Evolutionary conservation across 2,329 filamentous ascomycete species (phyloP).

Genomic region (Xylaria sp.): DNA sequence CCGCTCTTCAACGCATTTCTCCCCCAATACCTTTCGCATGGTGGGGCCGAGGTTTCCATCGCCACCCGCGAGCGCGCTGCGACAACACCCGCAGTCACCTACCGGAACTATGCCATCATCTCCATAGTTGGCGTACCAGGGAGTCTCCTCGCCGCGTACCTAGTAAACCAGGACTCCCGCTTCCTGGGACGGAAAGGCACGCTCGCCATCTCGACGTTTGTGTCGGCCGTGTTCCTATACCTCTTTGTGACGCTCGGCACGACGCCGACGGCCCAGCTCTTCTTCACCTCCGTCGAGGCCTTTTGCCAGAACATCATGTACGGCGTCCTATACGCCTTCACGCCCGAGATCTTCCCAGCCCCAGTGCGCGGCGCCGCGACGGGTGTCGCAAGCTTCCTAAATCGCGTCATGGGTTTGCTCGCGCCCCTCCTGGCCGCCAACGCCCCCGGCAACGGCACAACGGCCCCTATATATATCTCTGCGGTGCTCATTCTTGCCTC

Average conservation of each 20-base stretch:
- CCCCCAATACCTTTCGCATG: constrained; percentile 82
- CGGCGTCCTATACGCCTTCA: constrained; percentile 80
- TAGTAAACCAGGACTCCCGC: constrained; percentile 73
- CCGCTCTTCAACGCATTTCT: constrained; percentile 91
- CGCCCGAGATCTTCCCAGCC: constrained; percentile 80
- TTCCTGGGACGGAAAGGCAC: constrained; percentile 77
- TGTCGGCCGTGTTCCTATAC: constrained; percentile 76
- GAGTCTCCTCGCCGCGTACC: constrained; percentile 77
- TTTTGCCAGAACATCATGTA: constrained; percentile 83
- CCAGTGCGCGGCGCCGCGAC: constrained; percentile 77
- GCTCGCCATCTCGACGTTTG: constrained; percentile 73
- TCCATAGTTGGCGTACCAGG: constrained; percentile 81
- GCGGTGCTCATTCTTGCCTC: constrained; percentile 67
- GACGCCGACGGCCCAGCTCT: constrained; percentile 68
- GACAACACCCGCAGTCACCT: constrained; percentile 61
- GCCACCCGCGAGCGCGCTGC: constrained; percentile 42
- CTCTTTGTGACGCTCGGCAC: constrained; percentile 71
- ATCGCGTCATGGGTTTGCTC: constrained; percentile 73
- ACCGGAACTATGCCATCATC: constrained; percentile 86
- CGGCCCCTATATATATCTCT: constrained; percentile 67
- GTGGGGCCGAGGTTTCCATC: constrained; percentile 55
- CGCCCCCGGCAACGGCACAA: constrained; percentile 67
- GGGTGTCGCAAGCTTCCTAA: constrained; percentile 77
- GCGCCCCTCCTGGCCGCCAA: constrained; percentile 76
- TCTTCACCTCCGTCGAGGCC: constrained; percentile 74